Evolutionary conservation across 805 yeast genomes (phyloP).

Genomic region (Clavispora phyllophila): DNA sequence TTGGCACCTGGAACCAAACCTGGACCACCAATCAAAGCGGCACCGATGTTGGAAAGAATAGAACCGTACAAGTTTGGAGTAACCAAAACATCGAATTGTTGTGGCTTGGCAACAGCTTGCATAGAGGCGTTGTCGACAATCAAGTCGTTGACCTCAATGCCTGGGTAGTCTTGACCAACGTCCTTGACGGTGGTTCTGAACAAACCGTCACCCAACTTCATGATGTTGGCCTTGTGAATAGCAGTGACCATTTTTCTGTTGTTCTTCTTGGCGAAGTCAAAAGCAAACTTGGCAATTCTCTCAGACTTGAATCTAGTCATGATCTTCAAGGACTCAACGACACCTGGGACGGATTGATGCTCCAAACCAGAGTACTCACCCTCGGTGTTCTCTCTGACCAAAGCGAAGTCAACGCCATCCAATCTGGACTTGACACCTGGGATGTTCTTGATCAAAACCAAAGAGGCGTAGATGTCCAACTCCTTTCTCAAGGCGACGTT

Average conservation of each 20-base stretch:
- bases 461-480: constrained; percentile 90
- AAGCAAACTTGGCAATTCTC: constrained; percentile 95
- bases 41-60: constrained; percentile 95
- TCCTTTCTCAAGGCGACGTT: constrained; percentile 97
- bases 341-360: constrained; percentile 96
- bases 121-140: constrained; percentile 98
- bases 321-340: constrained; percentile 93
- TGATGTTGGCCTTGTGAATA: constrained; percentile 97
- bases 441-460: constrained; percentile 88
- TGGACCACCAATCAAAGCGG: constrained; percentile 95
- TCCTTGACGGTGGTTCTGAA: constrained; percentile 91
- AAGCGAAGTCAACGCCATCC: constrained; percentile 83
- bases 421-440: constrained; percentile 92
- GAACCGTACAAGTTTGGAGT: constrained; percentile 98
- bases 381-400: constrained; percentile 98
- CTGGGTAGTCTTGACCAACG: constrained; percentile 80
- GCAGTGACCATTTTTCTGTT: constrained; percentile 91
- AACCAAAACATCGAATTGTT: constrained; percentile 96
- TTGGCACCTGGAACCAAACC: constrained; percentile 98
- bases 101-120: constrained; percentile 98
- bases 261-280: constrained; percentile 90
- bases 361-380: constrained; percentile 98
- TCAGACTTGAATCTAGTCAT: constrained; percentile 93
- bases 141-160: constrained; percentile 79
- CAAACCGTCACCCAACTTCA: constrained; percentile 97